Base-by-base conservation (phyloP, 805 yeast genomes). In the Schwanniomyces vanrijiae region DNA sequence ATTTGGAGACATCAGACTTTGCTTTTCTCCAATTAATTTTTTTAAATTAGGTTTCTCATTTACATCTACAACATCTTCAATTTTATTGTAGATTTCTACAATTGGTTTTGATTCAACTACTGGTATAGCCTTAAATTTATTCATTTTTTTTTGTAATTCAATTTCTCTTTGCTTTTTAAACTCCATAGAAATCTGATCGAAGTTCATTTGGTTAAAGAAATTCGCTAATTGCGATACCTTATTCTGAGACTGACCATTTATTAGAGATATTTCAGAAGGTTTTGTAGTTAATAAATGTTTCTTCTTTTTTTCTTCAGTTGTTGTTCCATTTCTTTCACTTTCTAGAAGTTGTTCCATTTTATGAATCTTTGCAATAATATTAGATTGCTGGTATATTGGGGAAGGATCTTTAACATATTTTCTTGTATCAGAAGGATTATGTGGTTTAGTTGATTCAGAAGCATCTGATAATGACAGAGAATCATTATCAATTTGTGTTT, bases 31-130 rank as follows among this genome's bases (percentile, higher is more conserved):
- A 13, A 37, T 37, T 21, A 37, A 4, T 21, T 21, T 37, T 18
- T 20, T 37, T 19, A 16, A 24, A 22, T 18, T 9, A 8, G 41
- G 41, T 33, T 48, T 55, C n/a, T 55, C 61, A 35, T 68, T 74
- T 3, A 67, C 73, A 46, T 81, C 86, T 5, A 90, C 94, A 1
- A 95, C 97, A 66, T 91, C 97, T 49, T 85, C 83, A 10, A 88
- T 94, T 58, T 88, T 85, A 54, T 89, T 84, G 61, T 87, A 94
- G 21, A 94, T 86, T 56, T 91, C 97, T 19, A 91, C 97, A 46
- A 89, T 86, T 0, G 99, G 98, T 49, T 80, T 84, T 1, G 94
- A 83, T 1, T 83, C 79, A 20, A 83, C 81, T 43, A 89, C 80
- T 5, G 94, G 90, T 11, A 75, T 70, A 0, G 92, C 89, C 50